Evolutionary conservation across 1,139 yeast species (phyloP).

Genomic region (Suhomyces panamericanus): DNA sequence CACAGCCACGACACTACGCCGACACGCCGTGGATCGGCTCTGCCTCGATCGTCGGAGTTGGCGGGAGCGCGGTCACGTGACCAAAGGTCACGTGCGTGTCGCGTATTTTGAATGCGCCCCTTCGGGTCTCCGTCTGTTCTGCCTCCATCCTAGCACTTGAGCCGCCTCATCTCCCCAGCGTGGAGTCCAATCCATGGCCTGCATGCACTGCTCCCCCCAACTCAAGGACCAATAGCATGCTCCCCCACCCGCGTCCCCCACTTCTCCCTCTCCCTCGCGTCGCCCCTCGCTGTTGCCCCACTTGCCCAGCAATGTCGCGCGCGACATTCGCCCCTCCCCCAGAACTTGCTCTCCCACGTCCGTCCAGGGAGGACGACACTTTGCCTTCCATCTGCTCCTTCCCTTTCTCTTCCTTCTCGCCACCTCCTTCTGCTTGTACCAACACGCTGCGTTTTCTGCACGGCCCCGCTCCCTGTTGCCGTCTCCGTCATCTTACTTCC

Average conservation of each 20-base stretch:
- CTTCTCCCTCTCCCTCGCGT: not conserved
- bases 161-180: no score
- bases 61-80: not conserved
- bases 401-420: not conserved
- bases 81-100: not conserved
- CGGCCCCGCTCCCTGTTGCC: not conserved
- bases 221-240: no score
- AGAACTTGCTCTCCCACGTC: constrained; percentile 2
- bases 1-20: no score
- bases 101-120: constrained; percentile 8
- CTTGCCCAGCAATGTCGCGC: constrained; percentile 5
- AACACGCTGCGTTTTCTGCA: not conserved
- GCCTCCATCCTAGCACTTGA: no score
- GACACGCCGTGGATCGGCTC: not conserved
- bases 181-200: no score
- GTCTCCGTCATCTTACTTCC: not conserved
- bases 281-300: no score
- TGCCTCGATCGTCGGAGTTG: constrained; percentile 1
- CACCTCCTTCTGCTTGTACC: not conserved
- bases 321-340: constrained; percentile 9
- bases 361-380: constrained; percentile 3
- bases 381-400: not conserved
- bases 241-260: constrained; percentile 1
- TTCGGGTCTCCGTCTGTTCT: not conserved
- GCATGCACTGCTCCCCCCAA: no score